Evolutionary conservation across 1,284 basidiomycete species (phyloP), one percentile per base, ranked within the genome.

Genomic region (Trichosporon coremiiforme): DNA sequence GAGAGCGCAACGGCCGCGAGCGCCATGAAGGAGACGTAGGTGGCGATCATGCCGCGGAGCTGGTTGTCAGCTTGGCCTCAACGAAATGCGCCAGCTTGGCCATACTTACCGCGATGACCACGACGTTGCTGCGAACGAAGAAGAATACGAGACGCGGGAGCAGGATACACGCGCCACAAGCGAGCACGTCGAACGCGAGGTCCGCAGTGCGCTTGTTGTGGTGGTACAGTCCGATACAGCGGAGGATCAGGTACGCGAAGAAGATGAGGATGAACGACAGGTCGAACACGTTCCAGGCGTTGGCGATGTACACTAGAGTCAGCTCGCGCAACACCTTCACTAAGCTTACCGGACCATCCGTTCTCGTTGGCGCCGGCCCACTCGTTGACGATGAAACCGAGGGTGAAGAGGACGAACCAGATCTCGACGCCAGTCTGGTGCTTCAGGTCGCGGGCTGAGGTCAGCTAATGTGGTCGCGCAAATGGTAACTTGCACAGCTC

Each of bases 121-220:
- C 86, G 20, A 94, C 89, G 68, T 93, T 93, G 75, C 93, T 90
- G 17, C 89, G 90, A 65, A 95, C 88, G 2, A 91, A 88, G 79
- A 93, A 94, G 83, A 95, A 95, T 0, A 91, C 92, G 17, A 95
- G 84, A 60, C 93, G 87, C 10, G 94, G 93, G 78, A 95, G 92
- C 29, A 95, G 86, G 64, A 95, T 90, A 77, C 93, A 95, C 9
- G 91, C 93, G 8, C 90, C 92, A 76, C 91, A 93, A 4, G 93
- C 87, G 38, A 95, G 86, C 55, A 94, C 86, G 75, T 95, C 92
- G 77, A 94, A 94, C 5, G 90, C 90, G 71, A 91, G 83, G 66
- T 89, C 87, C 1, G 92, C 92, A 0, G 86, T 82, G 9, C 82
- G 84, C 25, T 80, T 88, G 20, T 92, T 86, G 64, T 85, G 79